Conservation (phyloP, 768 basidiomycete genomes). For the Leccinum longicurvipes region DNA sequence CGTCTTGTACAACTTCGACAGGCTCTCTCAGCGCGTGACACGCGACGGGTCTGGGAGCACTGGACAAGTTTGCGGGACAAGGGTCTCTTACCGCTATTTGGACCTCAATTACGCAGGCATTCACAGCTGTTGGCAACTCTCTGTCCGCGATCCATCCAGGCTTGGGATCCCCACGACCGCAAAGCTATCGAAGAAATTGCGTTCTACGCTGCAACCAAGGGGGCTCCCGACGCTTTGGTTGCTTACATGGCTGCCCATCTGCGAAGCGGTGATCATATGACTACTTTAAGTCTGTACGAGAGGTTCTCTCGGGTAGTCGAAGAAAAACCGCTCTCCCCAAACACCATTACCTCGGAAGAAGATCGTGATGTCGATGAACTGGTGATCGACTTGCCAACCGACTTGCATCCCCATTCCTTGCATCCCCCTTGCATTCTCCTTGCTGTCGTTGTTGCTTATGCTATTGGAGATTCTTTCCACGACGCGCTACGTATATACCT, state of each 20-base stretch:
- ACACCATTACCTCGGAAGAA: conserved; percentile 9
- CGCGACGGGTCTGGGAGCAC: conserved; percentile 24
- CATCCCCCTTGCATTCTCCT: conserved; percentile 42
- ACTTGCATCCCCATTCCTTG: conserved; percentile 8
- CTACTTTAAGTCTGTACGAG: conserved; percentile 45
- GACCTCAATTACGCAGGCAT: conserved; percentile 39
- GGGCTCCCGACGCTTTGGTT: conserved; percentile 46
- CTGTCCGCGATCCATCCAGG: conserved; percentile 19
- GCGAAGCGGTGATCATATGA: conserved; percentile 36
- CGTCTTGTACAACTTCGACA: conserved; percentile 37
- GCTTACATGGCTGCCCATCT: conserved; percentile 49
- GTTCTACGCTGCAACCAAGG: conserved; percentile 42
- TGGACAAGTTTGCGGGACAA: conserved; percentile 45
- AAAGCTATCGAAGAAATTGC: conserved; percentile 45
- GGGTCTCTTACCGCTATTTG: conserved; percentile 45
- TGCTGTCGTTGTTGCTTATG: conserved; percentile 57
- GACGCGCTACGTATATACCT: conserved; percentile 48
- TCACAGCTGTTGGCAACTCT: conserved; percentile 35
- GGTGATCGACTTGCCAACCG: conserved; percentile 19
- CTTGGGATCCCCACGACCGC: conserved; percentile 29
- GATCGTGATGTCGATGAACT: conserved; percentile 26
- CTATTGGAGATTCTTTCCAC: conserved; percentile 55
- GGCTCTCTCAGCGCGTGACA: conserved; percentile 37
- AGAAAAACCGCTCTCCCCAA: conserved; percentile 18
- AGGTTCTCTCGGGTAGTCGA: conserved; percentile 31